Percentiles rank a stretch among this genome's conserved stretches.
phyloP scores from a whole-genome alignment of 257 asterid species.

The Gentiana straminea region DNA sequence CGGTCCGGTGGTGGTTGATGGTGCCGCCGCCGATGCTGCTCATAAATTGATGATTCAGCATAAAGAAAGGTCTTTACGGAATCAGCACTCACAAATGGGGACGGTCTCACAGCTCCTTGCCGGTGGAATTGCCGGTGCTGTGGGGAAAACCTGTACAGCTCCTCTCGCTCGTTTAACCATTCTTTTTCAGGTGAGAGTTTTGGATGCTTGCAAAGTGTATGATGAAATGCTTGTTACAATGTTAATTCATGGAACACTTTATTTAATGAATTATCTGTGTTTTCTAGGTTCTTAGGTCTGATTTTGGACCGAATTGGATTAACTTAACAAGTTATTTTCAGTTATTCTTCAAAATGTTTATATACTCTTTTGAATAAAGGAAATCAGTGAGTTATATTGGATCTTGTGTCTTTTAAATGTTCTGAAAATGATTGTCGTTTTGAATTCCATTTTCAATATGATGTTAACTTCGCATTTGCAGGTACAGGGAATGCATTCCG shows the following conservation, averaged over 20 bases:
- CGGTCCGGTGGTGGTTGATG: constrained; percentile 41
- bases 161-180: constrained; percentile 87
- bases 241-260: no score
- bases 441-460: background rate
- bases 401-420: no score
- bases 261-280: no score
- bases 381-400: no score
- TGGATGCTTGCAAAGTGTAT: no score
- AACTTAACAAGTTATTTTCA: no score
- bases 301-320: no score
- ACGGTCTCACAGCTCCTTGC: constrained; percentile 69
- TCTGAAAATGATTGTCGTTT: background rate
- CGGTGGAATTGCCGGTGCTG: constrained; percentile 88
- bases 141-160: constrained; percentile 83
- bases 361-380: no score
- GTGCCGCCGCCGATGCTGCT: constrained; percentile 21
- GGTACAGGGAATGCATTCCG: constrained; percentile 74
- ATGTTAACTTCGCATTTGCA: constrained; percentile 10
- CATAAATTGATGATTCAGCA: constrained; percentile 19
- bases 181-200: constrained; percentile 50
- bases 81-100: constrained; percentile 39
- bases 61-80: constrained; percentile 25
- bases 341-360: no score
- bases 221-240: no score
- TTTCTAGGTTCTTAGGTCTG: no score